These are phyloP conservation scores for Centrapalus pauciflorus DNA, from an alignment of 129 eudicot species.

Conservation along the genomic window DNA sequence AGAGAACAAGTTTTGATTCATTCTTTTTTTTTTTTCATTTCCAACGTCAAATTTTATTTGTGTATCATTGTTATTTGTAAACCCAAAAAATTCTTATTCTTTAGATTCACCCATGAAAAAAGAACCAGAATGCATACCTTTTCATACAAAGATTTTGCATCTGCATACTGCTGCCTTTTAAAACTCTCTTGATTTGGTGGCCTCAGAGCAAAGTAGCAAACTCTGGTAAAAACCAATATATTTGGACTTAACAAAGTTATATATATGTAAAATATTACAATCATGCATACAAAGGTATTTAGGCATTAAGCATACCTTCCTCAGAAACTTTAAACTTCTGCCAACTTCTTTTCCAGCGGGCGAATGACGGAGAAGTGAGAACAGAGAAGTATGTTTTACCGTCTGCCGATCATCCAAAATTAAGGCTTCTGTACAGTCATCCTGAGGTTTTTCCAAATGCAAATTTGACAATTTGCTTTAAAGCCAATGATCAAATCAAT, in stretches of 20 bases:
- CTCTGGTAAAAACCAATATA: conserved; percentile 12
- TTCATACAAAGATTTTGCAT: conserved; percentile 70
- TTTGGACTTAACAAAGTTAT: neutral
- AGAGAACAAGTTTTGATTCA: too few relatives aligned
- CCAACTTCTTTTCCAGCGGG: conserved; percentile 95
- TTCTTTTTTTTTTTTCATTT: too few relatives aligned
- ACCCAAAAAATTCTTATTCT: too few relatives aligned
- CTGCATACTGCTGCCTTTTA: conserved; percentile 77
- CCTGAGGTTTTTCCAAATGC: too few relatives aligned
- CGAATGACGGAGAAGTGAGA: too few relatives aligned
- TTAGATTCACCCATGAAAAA: too few relatives aligned
- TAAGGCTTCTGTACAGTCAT: conserved; percentile 90
- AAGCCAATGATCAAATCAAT: too few relatives aligned
- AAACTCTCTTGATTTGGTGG: conserved; percentile 92
- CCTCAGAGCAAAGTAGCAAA: conserved; percentile 73
- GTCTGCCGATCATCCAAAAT: conserved; percentile 95
- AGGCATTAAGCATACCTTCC: conserved; percentile 54
- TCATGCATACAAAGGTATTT: neutral
- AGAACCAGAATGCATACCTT: conserved; percentile 47
- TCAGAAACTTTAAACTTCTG: conserved; percentile 71
- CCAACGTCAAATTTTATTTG: too few relatives aligned
- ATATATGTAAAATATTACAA: neutral
- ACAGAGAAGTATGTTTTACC: conserved; percentile 91
- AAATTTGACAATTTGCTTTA: too few relatives aligned
- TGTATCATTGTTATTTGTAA: too few relatives aligned